Conservation (phyloP, 2,329 filamentous ascomycete species). For the Pseudogymnoascus sp. region DNA sequence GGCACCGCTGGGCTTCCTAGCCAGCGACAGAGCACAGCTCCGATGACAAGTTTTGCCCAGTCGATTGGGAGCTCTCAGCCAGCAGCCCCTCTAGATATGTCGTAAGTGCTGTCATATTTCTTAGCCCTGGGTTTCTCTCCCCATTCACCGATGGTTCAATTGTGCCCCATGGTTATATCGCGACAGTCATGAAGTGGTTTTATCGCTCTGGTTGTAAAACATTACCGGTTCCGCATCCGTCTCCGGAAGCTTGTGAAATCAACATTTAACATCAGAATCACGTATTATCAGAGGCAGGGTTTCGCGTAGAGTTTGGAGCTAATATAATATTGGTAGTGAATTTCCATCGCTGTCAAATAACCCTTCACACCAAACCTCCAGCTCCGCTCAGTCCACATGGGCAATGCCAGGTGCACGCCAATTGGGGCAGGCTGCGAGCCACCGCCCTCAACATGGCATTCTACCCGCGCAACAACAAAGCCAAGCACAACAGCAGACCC, state of each 20-base stretch:
- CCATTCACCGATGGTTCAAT: conserved; percentile 2
- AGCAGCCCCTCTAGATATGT: conserved; percentile 52
- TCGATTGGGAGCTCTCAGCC: conserved; percentile 54
- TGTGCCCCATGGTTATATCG: background rate
- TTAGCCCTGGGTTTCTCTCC: background rate
- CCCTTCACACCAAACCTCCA: conserved; percentile 30
- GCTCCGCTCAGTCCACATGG: conserved; percentile 27
- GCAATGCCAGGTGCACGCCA: conserved; percentile 23
- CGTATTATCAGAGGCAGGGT: background rate
- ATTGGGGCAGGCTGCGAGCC: conserved; percentile 22
- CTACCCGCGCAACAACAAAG: conserved; percentile 23
- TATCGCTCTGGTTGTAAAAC: background rate
- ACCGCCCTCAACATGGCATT: conserved; percentile 22
- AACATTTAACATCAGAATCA: background rate
- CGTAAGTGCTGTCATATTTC: conserved; percentile 42
- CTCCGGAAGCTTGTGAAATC: background rate
- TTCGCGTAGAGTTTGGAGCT: background rate
- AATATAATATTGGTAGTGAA: conserved; percentile 37
- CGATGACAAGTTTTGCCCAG: conserved; percentile 57
- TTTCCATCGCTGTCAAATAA: conserved; percentile 58
- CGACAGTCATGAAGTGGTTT: too few species aligned
- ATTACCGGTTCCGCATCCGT: background rate
- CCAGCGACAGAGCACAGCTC: conserved; percentile 44
- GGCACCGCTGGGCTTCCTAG: conserved; percentile 45
- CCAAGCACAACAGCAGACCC: conserved; percentile 24